Base-by-base conservation (phyloP, 2,329 filamentous ascomycete species). In the Ramichloridium luteum region DNA sequence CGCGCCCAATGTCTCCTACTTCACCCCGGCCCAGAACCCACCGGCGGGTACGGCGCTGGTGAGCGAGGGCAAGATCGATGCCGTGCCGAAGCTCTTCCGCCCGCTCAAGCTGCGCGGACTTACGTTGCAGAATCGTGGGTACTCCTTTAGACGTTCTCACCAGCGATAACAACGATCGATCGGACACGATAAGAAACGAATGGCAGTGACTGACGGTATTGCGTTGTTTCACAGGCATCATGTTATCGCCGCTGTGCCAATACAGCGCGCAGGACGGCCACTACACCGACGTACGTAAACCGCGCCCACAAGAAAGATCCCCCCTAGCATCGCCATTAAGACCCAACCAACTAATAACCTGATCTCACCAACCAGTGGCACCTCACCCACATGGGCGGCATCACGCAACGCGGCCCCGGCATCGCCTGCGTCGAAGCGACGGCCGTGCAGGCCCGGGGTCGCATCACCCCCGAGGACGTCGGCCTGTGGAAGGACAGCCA, bases 401-500 rank as follows among this genome's bases (percentile, higher is more conserved):
- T 85, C 45, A 70, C 82, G 13, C 66, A 78, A 36, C 74, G 79
- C 34, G 86, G 86, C 9, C 77, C 80, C 0, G 80, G 73, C 2
- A 62, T 93, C 12, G 62, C 78, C 29, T 72, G 85, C 37, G 65
- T 86, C 35, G 86, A 93, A 60, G 83, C 85, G 15, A 85, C 81
- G 1, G 65, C 75, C 17, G 80, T 93, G 0, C 64, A 72, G 6
- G 59, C 81, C 4, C 74, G 86, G 44, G 85, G 85, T 16, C 72
- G 86, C 34, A 93, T 93, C 61, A 80, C 80, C 1, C 83, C 84
- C 1, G 67, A 86, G 53, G 81, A 88, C 53, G 60, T 64, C 9
- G 84, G 86, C 1, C 60, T 94, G 5, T 94, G 85, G 86, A 67
- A 79, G 40, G 86, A 93, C 54, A 74, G 69, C 18, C 86, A 94